A percentile compares a stretch with the other conserved stretches of the same genome.
Evolutionary conservation across 371 early-diverging fungal species (phyloP).

Genomic region (Syncephalastrum sp.): DNA sequence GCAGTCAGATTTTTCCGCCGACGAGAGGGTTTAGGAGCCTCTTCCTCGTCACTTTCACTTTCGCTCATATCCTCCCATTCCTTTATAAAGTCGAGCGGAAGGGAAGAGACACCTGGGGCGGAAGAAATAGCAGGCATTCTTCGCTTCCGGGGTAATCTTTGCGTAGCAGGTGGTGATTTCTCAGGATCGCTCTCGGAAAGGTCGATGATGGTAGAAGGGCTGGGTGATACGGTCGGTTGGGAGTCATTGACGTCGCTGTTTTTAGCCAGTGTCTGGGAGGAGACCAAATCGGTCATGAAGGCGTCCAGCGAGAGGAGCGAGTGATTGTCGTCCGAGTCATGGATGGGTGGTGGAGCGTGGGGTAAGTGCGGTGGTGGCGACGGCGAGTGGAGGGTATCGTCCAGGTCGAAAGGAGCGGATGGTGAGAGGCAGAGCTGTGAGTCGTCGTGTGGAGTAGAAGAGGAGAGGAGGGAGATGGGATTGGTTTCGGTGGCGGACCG

Average conservation of each 20-base stretch:
- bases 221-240: background rate
- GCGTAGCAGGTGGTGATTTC: background rate
- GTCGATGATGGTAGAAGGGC: background rate
- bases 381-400: too few species aligned
- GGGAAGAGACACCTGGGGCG: background rate
- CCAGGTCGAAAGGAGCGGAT: too few species aligned
- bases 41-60: slow-evolving; percentile 4
- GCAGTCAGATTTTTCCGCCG: too few species aligned
- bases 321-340: slow-evolving; percentile 12
- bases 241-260: background rate
- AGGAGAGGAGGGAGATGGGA: too few species aligned
- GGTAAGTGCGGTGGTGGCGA: too few species aligned
- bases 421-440: too few species aligned
- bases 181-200: background rate
- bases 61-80: slow-evolving; percentile 14
- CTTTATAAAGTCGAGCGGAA: slow-evolving; percentile 11
- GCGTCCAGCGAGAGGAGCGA: slow-evolving; percentile 14
- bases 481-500: too few species aligned
- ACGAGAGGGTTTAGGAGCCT: background rate
- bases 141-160: background rate
- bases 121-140: background rate
- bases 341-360: too few species aligned
- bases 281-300: slow-evolving; percentile 7
- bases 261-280: background rate
- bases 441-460: too few species aligned